A percentile compares a stretch with the other conserved stretches of the same genome.
These are phyloP conservation scores for Coniella lustricola DNA, from an alignment of 2,329 filamentous ascomycete genomes.

Conservation along the genomic window DNA sequence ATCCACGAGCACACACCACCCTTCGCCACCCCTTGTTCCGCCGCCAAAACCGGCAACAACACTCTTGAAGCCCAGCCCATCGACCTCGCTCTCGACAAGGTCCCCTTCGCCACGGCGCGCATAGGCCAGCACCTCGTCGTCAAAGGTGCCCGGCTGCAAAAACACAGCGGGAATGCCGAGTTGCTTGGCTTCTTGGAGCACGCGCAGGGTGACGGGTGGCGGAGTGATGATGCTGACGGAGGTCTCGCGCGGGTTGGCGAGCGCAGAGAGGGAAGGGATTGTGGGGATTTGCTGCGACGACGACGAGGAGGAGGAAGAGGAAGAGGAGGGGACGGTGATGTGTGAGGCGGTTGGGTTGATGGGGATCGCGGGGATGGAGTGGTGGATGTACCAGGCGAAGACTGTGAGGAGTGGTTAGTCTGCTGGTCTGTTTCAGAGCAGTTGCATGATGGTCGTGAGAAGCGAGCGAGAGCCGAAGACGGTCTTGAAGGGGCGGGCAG, in stretches of 20 bases:
- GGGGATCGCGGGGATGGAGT: conserved; percentile 69
- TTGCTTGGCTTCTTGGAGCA: conserved; percentile 70
- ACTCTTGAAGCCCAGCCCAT: conserved; percentile 47
- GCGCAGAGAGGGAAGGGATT: conserved; percentile 55
- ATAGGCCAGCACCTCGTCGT: conserved; percentile 65
- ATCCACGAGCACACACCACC: conserved; percentile 85
- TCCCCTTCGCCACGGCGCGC: conserved; percentile 47
- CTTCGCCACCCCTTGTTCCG: conserved; percentile 50
- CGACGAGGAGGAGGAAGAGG: no score
- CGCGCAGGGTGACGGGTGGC: conserved; percentile 64
- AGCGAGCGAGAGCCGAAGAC: background rate
- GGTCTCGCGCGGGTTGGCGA: conserved; percentile 62
- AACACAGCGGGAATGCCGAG: conserved; percentile 69
- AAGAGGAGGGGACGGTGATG: conserved; percentile 48
- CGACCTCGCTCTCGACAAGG: conserved; percentile 23
- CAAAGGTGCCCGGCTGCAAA: conserved; percentile 86
- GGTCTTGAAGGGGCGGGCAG: background rate
- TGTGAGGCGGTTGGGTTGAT: conserved; percentile 67
- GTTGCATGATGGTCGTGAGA: no score
- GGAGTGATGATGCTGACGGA: conserved; percentile 83
- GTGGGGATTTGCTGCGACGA: conserved; percentile 49
- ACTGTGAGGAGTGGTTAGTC: conserved; percentile 46
- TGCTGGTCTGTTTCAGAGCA: no score
- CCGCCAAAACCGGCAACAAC: conserved; percentile 62
- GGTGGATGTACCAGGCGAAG: conserved; percentile 79